Percentiles rank a stretch among this genome's conserved stretches.
Evolutionary conservation across 2,329 filamentous ascomycete genomes (phyloP).

Genomic region (Meredithiella fracta): DNA sequence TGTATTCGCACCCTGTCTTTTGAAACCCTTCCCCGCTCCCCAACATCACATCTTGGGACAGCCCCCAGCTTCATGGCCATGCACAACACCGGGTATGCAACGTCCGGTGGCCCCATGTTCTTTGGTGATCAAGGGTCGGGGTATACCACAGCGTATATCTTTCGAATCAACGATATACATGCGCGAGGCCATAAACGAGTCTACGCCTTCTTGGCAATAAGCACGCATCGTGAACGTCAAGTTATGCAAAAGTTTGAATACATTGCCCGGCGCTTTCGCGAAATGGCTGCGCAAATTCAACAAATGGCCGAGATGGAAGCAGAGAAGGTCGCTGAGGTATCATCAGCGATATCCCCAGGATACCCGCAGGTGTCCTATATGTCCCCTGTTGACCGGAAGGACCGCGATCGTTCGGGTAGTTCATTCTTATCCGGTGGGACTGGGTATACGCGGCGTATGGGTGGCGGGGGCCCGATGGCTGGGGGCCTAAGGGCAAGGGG

Average conservation of each 20-base stretch:
- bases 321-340: conserved; percentile 32
- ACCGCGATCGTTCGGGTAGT: conserved; percentile 24
- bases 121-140: conserved; percentile 49
- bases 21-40: conserved; percentile 45
- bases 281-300: conserved; percentile 49
- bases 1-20: conserved; percentile 51
- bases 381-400: conserved; percentile 18
- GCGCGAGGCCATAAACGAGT: conserved; percentile 52
- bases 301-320: conserved; percentile 46
- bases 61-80: conserved; percentile 34
- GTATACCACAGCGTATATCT: conserved; percentile 55
- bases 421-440: conserved; percentile 38
- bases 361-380: conserved; percentile 17
- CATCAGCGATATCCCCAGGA: conserved; percentile 23
- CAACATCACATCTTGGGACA: conserved; percentile 23
- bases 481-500: conserved; percentile 39
- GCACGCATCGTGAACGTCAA: conserved; percentile 45
- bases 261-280: conserved; percentile 44
- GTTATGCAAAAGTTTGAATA: conserved; percentile 51
- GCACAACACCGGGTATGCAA: conserved; percentile 35
- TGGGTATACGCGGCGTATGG: conserved; percentile 42
- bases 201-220: conserved; percentile 50
- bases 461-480: conserved; percentile 37
- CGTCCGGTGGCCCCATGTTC: conserved; percentile 49
- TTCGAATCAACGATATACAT: conserved; percentile 51